Conservation (phyloP, 495 filamentous ascomycete species). For the Trichoderma parareesei region DNA sequence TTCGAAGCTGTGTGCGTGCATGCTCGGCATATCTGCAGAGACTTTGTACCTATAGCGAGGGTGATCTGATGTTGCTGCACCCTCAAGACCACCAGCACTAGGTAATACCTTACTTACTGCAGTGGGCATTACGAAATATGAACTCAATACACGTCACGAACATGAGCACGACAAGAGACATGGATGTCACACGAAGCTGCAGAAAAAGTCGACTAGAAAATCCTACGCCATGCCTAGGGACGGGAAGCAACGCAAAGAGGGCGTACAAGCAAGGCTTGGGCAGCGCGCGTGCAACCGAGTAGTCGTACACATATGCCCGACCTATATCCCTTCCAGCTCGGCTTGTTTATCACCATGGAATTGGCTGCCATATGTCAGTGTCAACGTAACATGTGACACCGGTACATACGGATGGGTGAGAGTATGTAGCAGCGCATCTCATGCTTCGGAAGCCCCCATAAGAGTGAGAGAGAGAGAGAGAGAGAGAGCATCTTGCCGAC, state of each 20-base stretch:
- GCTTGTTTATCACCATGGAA: background rate
- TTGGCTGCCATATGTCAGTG: too few species aligned
- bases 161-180: background rate
- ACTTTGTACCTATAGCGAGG: background rate
- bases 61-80: too few species aligned
- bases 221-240: background rate
- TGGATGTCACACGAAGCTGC: background rate
- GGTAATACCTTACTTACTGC: background rate
- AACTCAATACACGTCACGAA: background rate
- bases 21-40: too few species aligned
- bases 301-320: background rate
- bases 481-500: background rate
- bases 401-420: too few species aligned
- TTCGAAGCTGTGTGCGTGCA: background rate
- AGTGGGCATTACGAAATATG: background rate
- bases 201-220: background rate
- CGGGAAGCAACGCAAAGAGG: background rate
- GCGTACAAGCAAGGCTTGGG: background rate
- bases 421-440: too few species aligned
- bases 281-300: background rate
- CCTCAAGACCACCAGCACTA: too few species aligned
- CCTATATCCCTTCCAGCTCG: background rate
- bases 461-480: too few species aligned
- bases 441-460: too few species aligned
- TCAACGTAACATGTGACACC: too few species aligned